Conservation (phyloP, 768 basidiomycete genomes). For the Boletus tomentosulus region DNA sequence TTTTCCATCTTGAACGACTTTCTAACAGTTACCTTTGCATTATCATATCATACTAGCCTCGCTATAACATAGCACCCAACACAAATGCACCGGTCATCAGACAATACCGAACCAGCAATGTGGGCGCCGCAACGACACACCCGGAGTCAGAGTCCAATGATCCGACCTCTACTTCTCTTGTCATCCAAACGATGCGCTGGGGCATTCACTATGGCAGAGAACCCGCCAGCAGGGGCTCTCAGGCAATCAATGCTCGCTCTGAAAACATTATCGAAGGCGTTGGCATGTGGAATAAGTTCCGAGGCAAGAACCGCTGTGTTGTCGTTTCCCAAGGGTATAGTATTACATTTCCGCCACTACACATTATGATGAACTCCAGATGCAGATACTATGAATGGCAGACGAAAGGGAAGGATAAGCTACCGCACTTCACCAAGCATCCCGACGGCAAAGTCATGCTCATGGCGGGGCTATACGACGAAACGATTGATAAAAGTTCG, state of each 20-base stretch:
- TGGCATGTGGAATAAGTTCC: conserved; percentile 84
- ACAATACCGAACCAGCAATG: conserved; percentile 31
- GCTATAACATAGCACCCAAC: conserved; percentile 85
- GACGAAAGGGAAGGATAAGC: conserved; percentile 70
- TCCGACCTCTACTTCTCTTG: conserved; percentile 28
- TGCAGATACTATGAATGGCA: conserved; percentile 93
- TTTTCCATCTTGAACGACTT: neutral
- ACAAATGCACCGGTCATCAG: conserved; percentile 72
- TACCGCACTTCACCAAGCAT: conserved; percentile 79
- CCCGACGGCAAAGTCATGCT: conserved; percentile 65
- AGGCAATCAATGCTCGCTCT: conserved; percentile 86
- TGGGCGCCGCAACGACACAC: neutral
- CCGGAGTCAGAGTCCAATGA: conserved; percentile 1
- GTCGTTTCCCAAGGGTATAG: conserved; percentile 72
- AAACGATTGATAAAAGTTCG: conserved; percentile 57
- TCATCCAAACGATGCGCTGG: conserved; percentile 87
- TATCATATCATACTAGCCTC: conserved; percentile 26
- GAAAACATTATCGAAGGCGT: conserved; percentile 74
- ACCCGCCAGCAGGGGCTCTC: conserved; percentile 44
- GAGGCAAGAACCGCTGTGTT: conserved; percentile 80
- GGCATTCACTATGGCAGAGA: conserved; percentile 75
- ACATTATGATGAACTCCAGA: neutral
- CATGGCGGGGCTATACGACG: conserved; percentile 87
- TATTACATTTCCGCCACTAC: neutral
- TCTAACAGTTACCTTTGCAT: neutral